Conservation (phyloP, 108 stramenopile genomes). For the Cyclotella atomus region DNA sequence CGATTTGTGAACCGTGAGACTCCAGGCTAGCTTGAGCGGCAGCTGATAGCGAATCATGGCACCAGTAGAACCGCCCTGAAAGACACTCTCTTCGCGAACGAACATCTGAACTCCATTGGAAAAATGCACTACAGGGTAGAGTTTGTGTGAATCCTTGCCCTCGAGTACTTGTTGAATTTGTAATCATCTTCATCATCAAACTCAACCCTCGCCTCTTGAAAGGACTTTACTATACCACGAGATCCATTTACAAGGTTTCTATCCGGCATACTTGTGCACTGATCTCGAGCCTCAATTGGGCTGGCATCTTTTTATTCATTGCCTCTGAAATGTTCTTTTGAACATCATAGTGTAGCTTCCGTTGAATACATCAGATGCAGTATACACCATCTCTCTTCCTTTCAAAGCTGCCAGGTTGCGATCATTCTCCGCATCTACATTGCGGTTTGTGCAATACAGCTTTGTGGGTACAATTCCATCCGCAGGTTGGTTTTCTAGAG, state of each 20-base stretch:
- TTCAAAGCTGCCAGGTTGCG: constrained; percentile 27
- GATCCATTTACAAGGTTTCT: constrained; percentile 72
- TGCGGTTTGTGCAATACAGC: constrained; percentile 66
- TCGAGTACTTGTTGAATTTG: neutral
- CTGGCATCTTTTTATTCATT: constrained; percentile 19
- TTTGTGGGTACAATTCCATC: constrained; percentile 67
- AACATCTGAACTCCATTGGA: constrained; percentile 48
- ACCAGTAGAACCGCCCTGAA: constrained; percentile 22
- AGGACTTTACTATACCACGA: constrained; percentile 68
- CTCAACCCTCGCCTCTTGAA: constrained; percentile 25
- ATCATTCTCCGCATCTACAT: constrained; percentile 69
- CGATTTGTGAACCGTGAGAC: constrained; percentile 75
- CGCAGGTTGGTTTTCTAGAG: constrained; percentile 6
- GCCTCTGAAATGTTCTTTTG: neutral
- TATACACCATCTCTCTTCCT: neutral
- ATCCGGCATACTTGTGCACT: constrained; percentile 45
- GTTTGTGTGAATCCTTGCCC: constrained; percentile 22
- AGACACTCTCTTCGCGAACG: constrained; percentile 30
- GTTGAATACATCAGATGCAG: constrained; percentile 29
- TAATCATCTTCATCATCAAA: neutral
- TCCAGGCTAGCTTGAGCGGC: constrained; percentile 77
- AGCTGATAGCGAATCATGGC: constrained; percentile 51
- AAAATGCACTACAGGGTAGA: constrained; percentile 56
- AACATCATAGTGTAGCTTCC: constrained; percentile 2
- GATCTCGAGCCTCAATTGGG: constrained; percentile 44